Conservation (phyloP, 257 asterid species). For the Nicotiana otophora region DNA sequence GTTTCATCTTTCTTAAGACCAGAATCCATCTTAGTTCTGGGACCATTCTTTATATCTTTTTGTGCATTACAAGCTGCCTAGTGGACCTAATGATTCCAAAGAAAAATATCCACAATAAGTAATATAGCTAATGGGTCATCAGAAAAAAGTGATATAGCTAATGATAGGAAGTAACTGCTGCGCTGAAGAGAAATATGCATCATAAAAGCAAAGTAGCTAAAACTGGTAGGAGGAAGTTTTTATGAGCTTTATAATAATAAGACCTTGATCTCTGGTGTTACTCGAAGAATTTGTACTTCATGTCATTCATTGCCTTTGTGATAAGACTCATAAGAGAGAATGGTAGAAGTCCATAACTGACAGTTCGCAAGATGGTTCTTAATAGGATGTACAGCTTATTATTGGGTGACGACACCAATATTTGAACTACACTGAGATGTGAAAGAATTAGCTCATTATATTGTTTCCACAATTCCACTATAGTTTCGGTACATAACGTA, state of each 20-base stretch:
- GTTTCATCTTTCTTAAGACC: constrained; percentile 2
- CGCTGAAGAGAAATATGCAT: neutral
- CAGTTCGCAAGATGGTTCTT: neutral
- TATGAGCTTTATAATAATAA: neutral
- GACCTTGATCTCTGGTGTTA: neutral
- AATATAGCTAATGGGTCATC: too few relatives aligned
- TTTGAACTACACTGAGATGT: neutral
- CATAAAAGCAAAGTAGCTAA: neutral
- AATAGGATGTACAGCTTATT: neutral
- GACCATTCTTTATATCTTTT: neutral
- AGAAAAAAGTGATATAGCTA: neutral
- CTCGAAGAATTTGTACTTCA: neutral
- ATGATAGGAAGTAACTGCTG: neutral
- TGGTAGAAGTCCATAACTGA: neutral
- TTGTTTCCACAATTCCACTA: neutral
- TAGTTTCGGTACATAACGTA: neutral
- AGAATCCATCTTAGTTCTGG: neutral
- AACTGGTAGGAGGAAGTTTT: neutral
- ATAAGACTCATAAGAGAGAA: neutral
- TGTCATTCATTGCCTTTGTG: neutral
- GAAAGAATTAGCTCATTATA: neutral
- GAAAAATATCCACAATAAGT: too few relatives aligned
- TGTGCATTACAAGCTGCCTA: neutral
- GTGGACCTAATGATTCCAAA: neutral
- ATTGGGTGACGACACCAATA: neutral